Evolutionary conservation across 2,329 filamentous ascomycete genomes (phyloP).

Genomic region (Ascochyta pisi): DNA sequence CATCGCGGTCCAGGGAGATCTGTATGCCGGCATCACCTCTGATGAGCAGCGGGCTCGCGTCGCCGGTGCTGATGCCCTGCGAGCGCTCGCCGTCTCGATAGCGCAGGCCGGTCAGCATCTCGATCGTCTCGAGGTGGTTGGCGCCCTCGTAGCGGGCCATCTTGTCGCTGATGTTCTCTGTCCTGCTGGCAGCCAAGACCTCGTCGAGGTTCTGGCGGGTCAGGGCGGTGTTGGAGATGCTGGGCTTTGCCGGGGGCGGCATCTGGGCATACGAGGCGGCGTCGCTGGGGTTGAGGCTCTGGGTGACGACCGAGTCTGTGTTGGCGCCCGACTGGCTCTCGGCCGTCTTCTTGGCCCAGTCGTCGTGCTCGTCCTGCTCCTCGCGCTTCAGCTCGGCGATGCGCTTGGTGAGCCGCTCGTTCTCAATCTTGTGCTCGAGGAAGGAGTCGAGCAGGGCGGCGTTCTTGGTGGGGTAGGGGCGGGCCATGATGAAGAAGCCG

Average conservation of each 20-base stretch:
- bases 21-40: conserved; percentile 86
- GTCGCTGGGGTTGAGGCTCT: conserved; percentile 50
- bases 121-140: conserved; percentile 82
- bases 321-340: conserved; percentile 29
- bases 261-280: conserved; percentile 60
- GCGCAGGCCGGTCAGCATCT: conserved; percentile 87
- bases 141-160: conserved; percentile 80
- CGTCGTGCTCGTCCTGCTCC: conserved; percentile 79
- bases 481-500: conserved; percentile 91
- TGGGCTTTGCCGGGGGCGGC: conserved; percentile 70
- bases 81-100: conserved; percentile 91
- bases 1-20: conserved; percentile 80
- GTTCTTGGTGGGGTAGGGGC: conserved; percentile 89
- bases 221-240: conserved; percentile 69
- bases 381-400: conserved; percentile 86
- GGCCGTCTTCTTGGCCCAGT: conserved; percentile 67
- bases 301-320: conserved; percentile 47
- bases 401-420: conserved; percentile 82
- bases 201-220: conserved; percentile 84
- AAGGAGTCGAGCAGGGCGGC: conserved; percentile 87
- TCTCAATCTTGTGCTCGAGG: conserved; percentile 95
- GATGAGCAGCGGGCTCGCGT: conserved; percentile 79
- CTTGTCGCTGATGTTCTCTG: conserved; percentile 82
- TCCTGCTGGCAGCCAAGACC: conserved; percentile 67
- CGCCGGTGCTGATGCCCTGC: conserved; percentile 85